Conservation (phyloP, 1,139 yeast species). For the Suhomyces guaymorum region DNA sequence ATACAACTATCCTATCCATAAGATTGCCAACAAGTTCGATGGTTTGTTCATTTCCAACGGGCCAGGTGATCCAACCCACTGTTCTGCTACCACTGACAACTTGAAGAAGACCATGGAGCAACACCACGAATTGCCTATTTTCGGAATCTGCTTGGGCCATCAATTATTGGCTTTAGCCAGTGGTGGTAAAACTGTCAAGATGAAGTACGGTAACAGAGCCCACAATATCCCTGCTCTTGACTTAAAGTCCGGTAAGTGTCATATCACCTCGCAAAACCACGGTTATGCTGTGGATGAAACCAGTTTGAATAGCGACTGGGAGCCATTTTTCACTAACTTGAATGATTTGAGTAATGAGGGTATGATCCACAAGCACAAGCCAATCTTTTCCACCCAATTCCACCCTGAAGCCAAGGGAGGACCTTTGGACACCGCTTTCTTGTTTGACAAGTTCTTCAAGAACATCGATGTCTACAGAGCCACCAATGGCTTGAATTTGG, state of each 20-base stretch:
- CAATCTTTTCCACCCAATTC: constrained; percentile 94
- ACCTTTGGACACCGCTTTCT: constrained; percentile 85
- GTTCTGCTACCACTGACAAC: constrained; percentile 75
- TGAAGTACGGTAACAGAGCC: constrained; percentile 97
- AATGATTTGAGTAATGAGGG: constrained; percentile 97
- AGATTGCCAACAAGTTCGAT: constrained; percentile 88
- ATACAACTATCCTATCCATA: constrained; percentile 88
- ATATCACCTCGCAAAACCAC: constrained; percentile 96
- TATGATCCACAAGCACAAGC: constrained; percentile 82
- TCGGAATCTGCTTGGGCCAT: constrained; percentile 97
- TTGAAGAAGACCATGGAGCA: constrained; percentile 69
- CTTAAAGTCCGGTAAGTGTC: constrained; percentile 85
- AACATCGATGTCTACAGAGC: constrained; percentile 62
- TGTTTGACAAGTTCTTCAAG: constrained; percentile 86
- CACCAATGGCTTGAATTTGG: constrained; percentile 44
- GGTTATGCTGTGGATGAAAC: constrained; percentile 93
- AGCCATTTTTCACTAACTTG: constrained; percentile 81
- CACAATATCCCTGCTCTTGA: constrained; percentile 97
- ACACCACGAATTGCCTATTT: constrained; percentile 75
- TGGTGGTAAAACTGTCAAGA: constrained; percentile 88
- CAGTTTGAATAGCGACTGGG: constrained; percentile 79
- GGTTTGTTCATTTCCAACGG: constrained; percentile 96
- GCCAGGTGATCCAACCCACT: constrained; percentile 98
- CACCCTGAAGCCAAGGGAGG: constrained; percentile 99
- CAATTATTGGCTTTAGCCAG: constrained; percentile 92